Conservation (phyloP, 805 yeast species). For the Scheffersomyces spartinae region DNA sequence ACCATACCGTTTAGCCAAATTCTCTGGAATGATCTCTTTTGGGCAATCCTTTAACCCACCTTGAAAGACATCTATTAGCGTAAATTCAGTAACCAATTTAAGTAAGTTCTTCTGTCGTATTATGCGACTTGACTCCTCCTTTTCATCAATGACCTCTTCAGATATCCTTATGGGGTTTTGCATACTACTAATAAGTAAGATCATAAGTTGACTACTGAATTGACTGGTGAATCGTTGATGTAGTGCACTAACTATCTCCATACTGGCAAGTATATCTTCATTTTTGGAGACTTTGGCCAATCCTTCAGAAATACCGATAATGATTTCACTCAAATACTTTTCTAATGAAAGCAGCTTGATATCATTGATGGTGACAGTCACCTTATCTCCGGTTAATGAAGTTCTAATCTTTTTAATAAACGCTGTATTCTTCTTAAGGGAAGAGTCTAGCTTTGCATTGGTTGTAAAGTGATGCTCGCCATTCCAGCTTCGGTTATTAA, state of each 20-base stretch:
- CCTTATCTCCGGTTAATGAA: constrained; percentile 42
- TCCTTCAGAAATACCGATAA: constrained; percentile 53
- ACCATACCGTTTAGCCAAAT: too few species aligned
- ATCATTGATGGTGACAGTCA: constrained; percentile 42
- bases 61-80: constrained; percentile 44
- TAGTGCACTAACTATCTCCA: constrained; percentile 56
- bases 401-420: constrained; percentile 61
- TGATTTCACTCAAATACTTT: constrained; percentile 64
- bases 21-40: too few species aligned
- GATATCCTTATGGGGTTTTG: too few species aligned
- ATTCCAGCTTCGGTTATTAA: constrained; percentile 42
- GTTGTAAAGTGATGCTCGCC: constrained; percentile 20
- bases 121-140: constrained; percentile 32
- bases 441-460: constrained; percentile 45
- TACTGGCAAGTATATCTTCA: constrained; percentile 51
- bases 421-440: constrained; percentile 72
- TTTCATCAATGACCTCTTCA: constrained; percentile 19
- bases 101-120: constrained; percentile 35
- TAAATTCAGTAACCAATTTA: constrained; percentile 45
- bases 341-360: constrained; percentile 51
- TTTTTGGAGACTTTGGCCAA: constrained; percentile 37
- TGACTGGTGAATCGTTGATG: constrained; percentile 58
- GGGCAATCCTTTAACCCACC: constrained; percentile 31
- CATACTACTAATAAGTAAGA: too few species aligned
- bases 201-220: constrained; percentile 41